phyloP scores from a whole-genome alignment of 78 protist genomes.

The Emiliania huxleyi region DNA sequence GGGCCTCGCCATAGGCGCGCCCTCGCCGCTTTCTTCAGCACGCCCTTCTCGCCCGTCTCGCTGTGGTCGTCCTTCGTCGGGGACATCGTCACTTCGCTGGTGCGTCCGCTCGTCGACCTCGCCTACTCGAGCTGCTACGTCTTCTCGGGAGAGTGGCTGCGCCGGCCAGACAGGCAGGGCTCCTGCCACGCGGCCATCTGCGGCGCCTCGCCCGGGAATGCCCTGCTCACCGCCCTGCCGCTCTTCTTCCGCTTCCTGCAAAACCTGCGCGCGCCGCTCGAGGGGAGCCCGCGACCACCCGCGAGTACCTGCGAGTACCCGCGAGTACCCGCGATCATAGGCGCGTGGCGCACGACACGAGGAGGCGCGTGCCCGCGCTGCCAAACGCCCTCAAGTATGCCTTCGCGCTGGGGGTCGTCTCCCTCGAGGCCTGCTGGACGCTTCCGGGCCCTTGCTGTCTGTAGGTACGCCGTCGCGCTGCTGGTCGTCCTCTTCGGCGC shows the following conservation, averaged over 20 bases:
- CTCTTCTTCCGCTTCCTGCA: conserved; percentile 38
- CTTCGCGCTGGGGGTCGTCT: background rate
- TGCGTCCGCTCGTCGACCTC: background rate
- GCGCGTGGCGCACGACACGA: background rate
- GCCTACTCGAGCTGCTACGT: conserved; percentile 11
- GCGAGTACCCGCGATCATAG: too few species aligned
- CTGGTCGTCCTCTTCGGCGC: background rate
- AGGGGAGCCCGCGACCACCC: background rate
- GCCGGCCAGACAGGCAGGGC: too few species aligned
- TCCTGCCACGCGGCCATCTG: too few species aligned
- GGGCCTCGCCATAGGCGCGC: too few species aligned
- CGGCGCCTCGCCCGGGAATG: too few species aligned
- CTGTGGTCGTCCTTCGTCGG: conserved; percentile 29
- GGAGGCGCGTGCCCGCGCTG: conserved; percentile 15
- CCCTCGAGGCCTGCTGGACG: background rate
- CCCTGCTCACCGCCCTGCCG: conserved; percentile 36
- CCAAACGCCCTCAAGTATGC: conserved; percentile 52
- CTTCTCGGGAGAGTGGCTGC: background rate
- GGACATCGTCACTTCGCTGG: conserved; percentile 45
- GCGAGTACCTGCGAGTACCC: too few species aligned
- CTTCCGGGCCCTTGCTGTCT: too few species aligned
- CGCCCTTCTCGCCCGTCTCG: conserved; percentile 15
- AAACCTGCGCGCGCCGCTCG: background rate
- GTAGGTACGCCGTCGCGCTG: too few species aligned
- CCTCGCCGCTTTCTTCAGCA: too few species aligned